A percentile compares a stretch with the other conserved stretches of the same genome.
Evolutionary conservation across 257 asterid genomes (phyloP).

Genomic region (Solanum neorickii): DNA sequence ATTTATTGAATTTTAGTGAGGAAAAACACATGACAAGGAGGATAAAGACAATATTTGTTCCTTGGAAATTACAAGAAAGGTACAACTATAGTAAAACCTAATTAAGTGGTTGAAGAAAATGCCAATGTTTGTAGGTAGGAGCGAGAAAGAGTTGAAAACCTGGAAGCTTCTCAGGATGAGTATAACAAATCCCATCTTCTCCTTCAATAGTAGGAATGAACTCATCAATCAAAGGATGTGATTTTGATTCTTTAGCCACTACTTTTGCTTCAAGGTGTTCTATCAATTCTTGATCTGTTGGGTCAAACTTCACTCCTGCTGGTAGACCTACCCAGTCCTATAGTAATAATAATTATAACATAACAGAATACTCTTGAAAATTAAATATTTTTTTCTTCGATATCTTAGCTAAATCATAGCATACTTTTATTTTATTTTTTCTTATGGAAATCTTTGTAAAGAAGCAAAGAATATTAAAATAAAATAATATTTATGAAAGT

Average conservation of each 20-base stretch:
- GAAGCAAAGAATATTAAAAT: conserved; percentile 35
- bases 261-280: conserved; percentile 96
- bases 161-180: conserved; percentile 68
- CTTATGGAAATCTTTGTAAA: background rate
- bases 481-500: background rate
- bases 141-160: conserved; percentile 16
- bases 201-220: conserved; percentile 65
- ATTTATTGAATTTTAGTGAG: background rate
- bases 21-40: background rate
- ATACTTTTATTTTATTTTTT: background rate
- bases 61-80: conserved; percentile 4
- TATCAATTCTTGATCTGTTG: conserved; percentile 94
- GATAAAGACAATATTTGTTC: conserved; percentile 5
- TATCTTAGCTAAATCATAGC: background rate
- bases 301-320: conserved; percentile 98
- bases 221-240: conserved; percentile 90
- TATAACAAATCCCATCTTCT: conserved; percentile 62
- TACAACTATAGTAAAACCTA: conserved; percentile 25
- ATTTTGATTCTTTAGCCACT: conserved; percentile 62
- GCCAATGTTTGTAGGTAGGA: background rate
- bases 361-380: background rate
- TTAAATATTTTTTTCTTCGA: background rate
- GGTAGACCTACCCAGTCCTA: conserved; percentile 98
- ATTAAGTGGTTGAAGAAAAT: background rate
- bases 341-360: background rate